These are phyloP conservation scores for Blastocystis sp. DNA, from an alignment of 352 stramenopile species.

Conservation along the genomic window DNA sequence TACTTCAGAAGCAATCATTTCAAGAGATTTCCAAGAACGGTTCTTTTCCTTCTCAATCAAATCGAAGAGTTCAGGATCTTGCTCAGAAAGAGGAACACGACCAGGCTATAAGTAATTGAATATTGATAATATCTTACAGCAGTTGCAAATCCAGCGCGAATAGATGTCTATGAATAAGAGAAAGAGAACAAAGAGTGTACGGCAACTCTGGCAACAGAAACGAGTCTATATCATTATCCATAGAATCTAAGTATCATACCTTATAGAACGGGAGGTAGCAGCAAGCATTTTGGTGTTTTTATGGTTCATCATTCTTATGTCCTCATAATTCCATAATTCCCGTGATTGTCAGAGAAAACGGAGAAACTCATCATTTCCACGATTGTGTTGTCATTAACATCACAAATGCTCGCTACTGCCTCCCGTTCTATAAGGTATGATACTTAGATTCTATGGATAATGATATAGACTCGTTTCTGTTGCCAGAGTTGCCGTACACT, in stretches of 20 bases:
- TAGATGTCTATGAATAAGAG: not conserved
- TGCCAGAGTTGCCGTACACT: not conserved
- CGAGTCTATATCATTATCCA: not conserved
- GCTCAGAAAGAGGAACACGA: conserved; percentile 75
- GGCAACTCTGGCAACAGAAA: not conserved
- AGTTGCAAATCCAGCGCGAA: conserved; percentile 13
- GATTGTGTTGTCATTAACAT: not conserved
- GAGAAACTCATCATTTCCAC: not conserved
- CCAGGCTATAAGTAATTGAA: conserved; percentile 49
- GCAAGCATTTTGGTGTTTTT: not conserved
- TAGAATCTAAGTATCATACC: not conserved
- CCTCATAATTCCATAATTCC: not conserved
- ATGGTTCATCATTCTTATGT: too few species aligned
- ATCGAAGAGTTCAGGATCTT: conserved; percentile 93
- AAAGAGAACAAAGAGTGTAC: not conserved
- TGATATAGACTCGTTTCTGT: conserved; percentile 20
- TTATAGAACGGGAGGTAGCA: not conserved
- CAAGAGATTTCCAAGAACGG: conserved; percentile 88
- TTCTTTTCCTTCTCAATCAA: conserved; percentile 96
- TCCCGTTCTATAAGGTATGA: conserved; percentile 18
- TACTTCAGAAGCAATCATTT: conserved; percentile 93
- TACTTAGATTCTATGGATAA: not conserved
- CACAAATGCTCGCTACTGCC: not conserved
- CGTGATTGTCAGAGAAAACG: not conserved
- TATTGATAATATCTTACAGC: not conserved